A percentile compares a stretch with the other conserved stretches of the same genome.
phyloP scores from a whole-genome alignment of 2,329 filamentous ascomycete species.

The Colletotrichum tropicicola region DNA sequence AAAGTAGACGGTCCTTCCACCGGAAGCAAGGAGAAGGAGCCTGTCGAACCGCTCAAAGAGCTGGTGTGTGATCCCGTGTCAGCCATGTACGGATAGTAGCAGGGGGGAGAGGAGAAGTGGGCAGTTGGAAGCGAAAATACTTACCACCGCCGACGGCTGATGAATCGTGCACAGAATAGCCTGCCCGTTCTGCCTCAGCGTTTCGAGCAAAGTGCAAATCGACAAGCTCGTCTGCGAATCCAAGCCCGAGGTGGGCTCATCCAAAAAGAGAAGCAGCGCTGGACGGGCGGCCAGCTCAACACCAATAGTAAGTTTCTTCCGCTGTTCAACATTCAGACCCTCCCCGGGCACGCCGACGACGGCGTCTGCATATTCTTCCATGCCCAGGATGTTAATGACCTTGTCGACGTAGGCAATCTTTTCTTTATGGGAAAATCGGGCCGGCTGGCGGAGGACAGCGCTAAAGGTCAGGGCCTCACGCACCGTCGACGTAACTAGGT shows the following conservation, averaged over 20 bases:
- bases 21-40: conserved; percentile 63
- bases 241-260: conserved; percentile 80
- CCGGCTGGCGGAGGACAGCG: conserved; percentile 73
- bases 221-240: conserved; percentile 81
- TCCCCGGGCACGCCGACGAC: conserved; percentile 75
- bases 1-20: conserved; percentile 66
- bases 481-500: conserved; percentile 73
- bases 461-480: conserved; percentile 74
- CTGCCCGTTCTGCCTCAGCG: conserved; percentile 61
- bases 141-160: conserved; percentile 52
- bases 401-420: conserved; percentile 40
- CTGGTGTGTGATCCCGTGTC: conserved; percentile 34
- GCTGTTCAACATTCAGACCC: conserved; percentile 52
- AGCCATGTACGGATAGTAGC: neutral
- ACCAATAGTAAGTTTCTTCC: conserved; percentile 74
- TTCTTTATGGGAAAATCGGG: conserved; percentile 51
- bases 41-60: conserved; percentile 63
- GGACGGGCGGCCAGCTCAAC: conserved; percentile 82
- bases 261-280: conserved; percentile 76
- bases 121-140: too few relatives aligned
- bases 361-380: conserved; percentile 74
- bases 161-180: conserved; percentile 63
- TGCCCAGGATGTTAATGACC: conserved; percentile 42
- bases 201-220: conserved; percentile 76
- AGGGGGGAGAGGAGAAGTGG: neutral